Evolutionary conservation across 1,139 yeast species (phyloP).

Genomic region (Candida gigantensis): DNA sequence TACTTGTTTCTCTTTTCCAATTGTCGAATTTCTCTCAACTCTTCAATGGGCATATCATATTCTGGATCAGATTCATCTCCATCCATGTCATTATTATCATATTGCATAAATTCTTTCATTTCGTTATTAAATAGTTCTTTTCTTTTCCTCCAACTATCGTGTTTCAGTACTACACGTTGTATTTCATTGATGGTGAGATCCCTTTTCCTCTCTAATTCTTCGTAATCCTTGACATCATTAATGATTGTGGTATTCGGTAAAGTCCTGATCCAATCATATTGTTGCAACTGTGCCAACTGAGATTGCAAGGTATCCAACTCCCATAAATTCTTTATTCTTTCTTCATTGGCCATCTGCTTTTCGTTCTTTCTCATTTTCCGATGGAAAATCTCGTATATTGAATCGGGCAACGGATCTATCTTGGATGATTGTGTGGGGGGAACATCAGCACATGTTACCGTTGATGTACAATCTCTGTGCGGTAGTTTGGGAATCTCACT

Average conservation of each 20-base stretch:
- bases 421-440: constrained; percentile 21
- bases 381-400: constrained; percentile 51
- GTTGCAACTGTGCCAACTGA: constrained; percentile 47
- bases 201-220: constrained; percentile 54
- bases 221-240: constrained; percentile 42
- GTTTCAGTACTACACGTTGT: constrained; percentile 45
- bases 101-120: constrained; percentile 19
- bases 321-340: constrained; percentile 47
- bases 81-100: too few species aligned
- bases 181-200: constrained; percentile 55
- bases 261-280: constrained; percentile 56
- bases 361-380: constrained; percentile 68
- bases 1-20: constrained; percentile 19
- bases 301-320: constrained; percentile 53
- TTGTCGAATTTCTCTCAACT: constrained; percentile 21
- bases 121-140: constrained; percentile 29
- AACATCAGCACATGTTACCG: not conserved
- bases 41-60: constrained; percentile 23
- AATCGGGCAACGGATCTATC: constrained; percentile 49
- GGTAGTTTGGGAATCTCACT: constrained; percentile 4
- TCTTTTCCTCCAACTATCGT: constrained; percentile 44
- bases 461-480: not conserved
- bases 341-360: constrained; percentile 59
- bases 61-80: constrained; percentile 13
- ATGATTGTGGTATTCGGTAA: constrained; percentile 58